Conservation (phyloP, 2,329 filamentous ascomycete species). For the Daldinia sp. region DNA sequence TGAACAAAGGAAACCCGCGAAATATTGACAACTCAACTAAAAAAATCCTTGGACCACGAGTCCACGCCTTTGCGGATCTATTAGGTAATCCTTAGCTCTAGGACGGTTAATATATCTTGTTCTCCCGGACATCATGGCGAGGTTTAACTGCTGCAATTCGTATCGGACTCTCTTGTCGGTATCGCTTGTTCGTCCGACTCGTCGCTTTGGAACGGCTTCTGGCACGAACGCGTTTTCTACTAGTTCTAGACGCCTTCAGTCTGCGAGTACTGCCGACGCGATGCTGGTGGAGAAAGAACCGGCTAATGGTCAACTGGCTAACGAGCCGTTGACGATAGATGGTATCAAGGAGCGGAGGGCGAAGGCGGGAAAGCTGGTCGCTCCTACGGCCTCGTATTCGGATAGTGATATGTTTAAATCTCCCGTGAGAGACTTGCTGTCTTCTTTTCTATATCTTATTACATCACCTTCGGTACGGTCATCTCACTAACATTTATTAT, state of each 20-base stretch:
- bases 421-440: slow-evolving; percentile 58
- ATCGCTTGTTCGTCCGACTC: slow-evolving; percentile 10
- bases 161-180: slow-evolving; percentile 11
- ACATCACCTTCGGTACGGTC: background rate
- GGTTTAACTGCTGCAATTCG: background rate
- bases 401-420: slow-evolving; percentile 87
- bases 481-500: background rate
- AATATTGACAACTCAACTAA: background rate
- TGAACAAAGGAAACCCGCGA: slow-evolving; percentile 25
- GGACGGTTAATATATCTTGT: background rate
- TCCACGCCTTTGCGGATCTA: background rate
- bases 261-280: slow-evolving; percentile 36
- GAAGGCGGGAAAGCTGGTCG: slow-evolving; percentile 76
- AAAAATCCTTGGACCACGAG: background rate
- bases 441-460: background rate
- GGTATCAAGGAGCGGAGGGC: slow-evolving; percentile 73
- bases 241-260: slow-evolving; percentile 13
- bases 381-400: slow-evolving; percentile 77
- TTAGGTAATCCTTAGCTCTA: background rate
- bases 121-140: background rate
- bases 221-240: slow-evolving; percentile 25
- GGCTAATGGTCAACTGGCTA: slow-evolving; percentile 34
- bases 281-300: slow-evolving; percentile 37
- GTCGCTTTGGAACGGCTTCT: slow-evolving; percentile 3
- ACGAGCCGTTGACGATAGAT: slow-evolving; percentile 63